These are phyloP conservation scores for Limonium bicolor DNA, from an alignment of 148 eudicot genomes.

Conservation along the genomic window DNA sequence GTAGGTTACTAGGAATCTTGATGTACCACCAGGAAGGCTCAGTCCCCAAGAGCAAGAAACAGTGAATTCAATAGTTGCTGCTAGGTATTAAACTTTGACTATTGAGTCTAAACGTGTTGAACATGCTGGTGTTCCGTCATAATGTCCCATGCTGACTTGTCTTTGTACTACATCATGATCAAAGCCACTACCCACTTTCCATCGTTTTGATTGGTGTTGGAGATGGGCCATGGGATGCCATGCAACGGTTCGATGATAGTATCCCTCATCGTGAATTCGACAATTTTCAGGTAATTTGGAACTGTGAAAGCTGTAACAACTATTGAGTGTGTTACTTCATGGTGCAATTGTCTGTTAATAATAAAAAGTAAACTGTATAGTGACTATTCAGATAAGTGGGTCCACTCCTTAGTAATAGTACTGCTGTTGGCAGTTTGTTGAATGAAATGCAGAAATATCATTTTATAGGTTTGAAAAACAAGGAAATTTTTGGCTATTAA, in stretches of 20 bases:
- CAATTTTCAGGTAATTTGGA: slow-evolving; percentile 69
- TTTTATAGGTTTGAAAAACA: no score
- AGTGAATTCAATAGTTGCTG: slow-evolving; percentile 51
- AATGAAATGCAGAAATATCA: no score
- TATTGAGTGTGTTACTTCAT: no score
- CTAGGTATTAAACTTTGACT: slow-evolving; percentile 36
- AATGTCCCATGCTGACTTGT: slow-evolving; percentile 1
- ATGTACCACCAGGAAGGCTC: slow-evolving; percentile 34
- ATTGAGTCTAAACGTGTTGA: neutral
- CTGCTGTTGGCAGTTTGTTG: no score
- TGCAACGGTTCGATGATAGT: slow-evolving; percentile 66
- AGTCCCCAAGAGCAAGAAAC: slow-evolving; percentile 74
- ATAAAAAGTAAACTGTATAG: no score
- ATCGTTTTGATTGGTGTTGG: slow-evolving; percentile 75
- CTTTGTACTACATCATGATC: slow-evolving; percentile 6
- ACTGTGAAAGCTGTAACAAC: no score
- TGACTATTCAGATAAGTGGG: no score
- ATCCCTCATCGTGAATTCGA: slow-evolving; percentile 70
- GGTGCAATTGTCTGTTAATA: no score
- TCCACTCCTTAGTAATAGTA: no score
- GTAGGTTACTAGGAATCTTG: slow-evolving; percentile 40
- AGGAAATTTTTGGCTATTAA: no score
- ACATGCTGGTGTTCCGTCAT: no score
- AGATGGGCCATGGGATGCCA: slow-evolving; percentile 88
- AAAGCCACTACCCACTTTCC: slow-evolving; percentile 68